A percentile compares a stretch with the other conserved stretches of the same genome.
Evolutionary conservation across 2,329 filamentous ascomycete genomes (phyloP).

Genomic region (Neopestalotiopsis sp.): DNA sequence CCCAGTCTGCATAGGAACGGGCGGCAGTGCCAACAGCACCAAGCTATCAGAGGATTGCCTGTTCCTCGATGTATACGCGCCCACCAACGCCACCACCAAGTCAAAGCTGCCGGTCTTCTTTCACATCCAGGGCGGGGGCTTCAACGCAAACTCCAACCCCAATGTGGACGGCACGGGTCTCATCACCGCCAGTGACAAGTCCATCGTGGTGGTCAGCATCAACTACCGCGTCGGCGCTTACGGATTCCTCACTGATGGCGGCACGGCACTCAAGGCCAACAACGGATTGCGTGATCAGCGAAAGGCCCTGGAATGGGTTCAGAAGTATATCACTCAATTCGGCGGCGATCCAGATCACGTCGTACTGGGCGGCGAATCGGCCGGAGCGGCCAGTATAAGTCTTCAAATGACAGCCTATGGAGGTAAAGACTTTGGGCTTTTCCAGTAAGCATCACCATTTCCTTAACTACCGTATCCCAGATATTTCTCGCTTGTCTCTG

Average conservation of each 20-base stretch:
- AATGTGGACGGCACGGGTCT: slow-evolving; percentile 67
- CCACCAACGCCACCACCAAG: slow-evolving; percentile 52
- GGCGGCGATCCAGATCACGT: slow-evolving; percentile 73
- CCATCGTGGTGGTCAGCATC: slow-evolving; percentile 73
- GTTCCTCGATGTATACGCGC: slow-evolving; percentile 69
- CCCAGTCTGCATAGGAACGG: slow-evolving; percentile 32
- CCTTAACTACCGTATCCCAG: no score
- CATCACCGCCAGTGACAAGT: slow-evolving; percentile 60
- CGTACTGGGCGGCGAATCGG: slow-evolving; percentile 71
- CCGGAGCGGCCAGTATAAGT: slow-evolving; percentile 70
- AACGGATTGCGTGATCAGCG: slow-evolving; percentile 75
- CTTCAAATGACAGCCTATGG: slow-evolving; percentile 66
- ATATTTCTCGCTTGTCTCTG: no score
- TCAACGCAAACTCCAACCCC: slow-evolving; percentile 53
- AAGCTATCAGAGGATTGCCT: slow-evolving; percentile 67
- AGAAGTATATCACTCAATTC: slow-evolving; percentile 69
- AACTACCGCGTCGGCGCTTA: slow-evolving; percentile 80
- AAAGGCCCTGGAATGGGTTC: slow-evolving; percentile 73
- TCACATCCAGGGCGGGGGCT: slow-evolving; percentile 66
- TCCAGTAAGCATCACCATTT: slow-evolving; percentile 38
- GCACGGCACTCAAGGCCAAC: slow-evolving; percentile 65
- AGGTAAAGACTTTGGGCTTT: slow-evolving; percentile 53
- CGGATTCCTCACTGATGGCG: slow-evolving; percentile 68
- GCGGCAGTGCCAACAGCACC: slow-evolving; percentile 21
- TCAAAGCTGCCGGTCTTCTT: slow-evolving; percentile 69